These are phyloP conservation scores for Neostapfia colusana DNA, from an alignment of 176 grass and related monocot species.

Conservation along the genomic window DNA sequence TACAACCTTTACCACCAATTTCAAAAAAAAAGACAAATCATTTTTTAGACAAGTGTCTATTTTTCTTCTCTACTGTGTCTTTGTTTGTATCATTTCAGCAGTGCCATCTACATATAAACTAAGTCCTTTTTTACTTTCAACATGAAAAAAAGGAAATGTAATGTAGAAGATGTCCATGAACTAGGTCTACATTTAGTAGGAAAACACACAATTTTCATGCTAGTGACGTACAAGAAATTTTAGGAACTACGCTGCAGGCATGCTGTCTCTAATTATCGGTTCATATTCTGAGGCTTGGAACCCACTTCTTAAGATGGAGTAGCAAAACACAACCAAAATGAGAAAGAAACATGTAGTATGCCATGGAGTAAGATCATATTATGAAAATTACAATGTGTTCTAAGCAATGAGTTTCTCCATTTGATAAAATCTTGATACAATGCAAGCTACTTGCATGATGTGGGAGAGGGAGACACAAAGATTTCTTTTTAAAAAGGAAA, in stretches of 20 bases:
- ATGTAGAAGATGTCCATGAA: too few relatives aligned
- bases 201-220: constrained; percentile 10
- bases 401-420: not conserved
- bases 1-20: not conserved
- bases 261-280: constrained; percentile 10
- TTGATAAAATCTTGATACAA: constrained; percentile 15
- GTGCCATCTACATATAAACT: too few relatives aligned
- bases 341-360: not conserved
- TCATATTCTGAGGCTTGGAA: not conserved
- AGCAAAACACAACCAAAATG: not conserved
- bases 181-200: too few relatives aligned
- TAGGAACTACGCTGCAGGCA: not conserved
- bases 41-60: too few relatives aligned
- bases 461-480: not conserved
- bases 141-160: too few relatives aligned
- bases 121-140: too few relatives aligned
- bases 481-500: not conserved
- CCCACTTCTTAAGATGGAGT: not conserved
- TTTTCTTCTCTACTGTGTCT: too few relatives aligned
- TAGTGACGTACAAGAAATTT: not conserved
- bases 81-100: too few relatives aligned
- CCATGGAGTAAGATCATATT: too few relatives aligned
- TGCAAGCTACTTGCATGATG: not conserved
- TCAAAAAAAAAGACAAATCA: too few relatives aligned
- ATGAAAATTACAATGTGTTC: too few relatives aligned